Evolutionary conservation across 768 basidiomycete species (phyloP), one percentile per base, ranked within the genome.

Genomic region (Suillus alpinus): DNA sequence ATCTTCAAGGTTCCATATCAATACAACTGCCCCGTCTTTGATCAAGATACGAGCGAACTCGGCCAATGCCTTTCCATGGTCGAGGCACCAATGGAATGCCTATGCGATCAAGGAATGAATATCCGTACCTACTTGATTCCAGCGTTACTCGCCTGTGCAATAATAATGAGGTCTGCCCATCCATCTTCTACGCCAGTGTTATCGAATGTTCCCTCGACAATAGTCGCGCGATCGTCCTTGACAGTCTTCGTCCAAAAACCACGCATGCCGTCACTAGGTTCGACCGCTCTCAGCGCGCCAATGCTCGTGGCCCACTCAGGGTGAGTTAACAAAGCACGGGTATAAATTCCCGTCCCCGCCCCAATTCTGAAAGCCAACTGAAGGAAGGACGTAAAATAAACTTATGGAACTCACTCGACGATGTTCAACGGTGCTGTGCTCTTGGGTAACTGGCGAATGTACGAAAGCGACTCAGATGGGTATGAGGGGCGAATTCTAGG

Each of bases 81-180:
- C 83, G 9, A 88, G 89, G 64, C 91, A 91, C 95, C 95, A 98
- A 76, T 98, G 95, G 73, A 88, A 96, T 14, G 95, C 95, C 87
- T 95, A 70, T 61, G 3, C 14, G 23, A 23, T 39, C 18, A 49
- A 26, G 29, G 26, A 8, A n/a, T 43, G 41, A 43, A 20, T 3
- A 43, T 43, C 3, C n/a, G 41, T 10, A 43, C n/a, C 9, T 43
- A 10, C 41, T 9, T n/a, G 32, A 63, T 51, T 59, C 41, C 32
- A 50, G 55, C 18, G 31, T 18, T 14, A 62, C 68, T 16, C 66
- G 86, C 88, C 81, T 91, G 89, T 5, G 91, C 92, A 43, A 91
- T 82, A 57, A 91, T 75, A n/a, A 94, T 71, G n/a, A 91, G 66
- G 70, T 94, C 91, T 0, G 91, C 92, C 84, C 87, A 90, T 0